Evolutionary conservation across 2,329 filamentous ascomycete species (phyloP), one percentile per base, ranked within the genome.

Genomic region (Cercospora sp.): DNA sequence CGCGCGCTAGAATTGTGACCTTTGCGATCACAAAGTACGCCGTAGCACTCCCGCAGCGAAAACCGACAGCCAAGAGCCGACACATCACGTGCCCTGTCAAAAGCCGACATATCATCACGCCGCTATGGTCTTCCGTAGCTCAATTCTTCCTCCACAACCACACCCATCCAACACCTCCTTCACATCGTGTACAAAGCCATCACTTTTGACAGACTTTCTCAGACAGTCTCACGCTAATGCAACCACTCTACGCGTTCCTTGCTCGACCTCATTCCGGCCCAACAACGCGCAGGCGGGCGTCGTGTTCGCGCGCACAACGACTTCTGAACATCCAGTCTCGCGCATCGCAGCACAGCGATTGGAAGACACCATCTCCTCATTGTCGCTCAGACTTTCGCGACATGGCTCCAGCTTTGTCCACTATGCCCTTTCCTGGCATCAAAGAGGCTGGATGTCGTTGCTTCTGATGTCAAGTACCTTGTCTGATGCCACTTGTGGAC

Each of bases 221-320:
- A 32, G 53, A 26, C 55, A 24, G 51, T 65, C 51, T 30, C 62
- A 59, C 62, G 62, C 62, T 65, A 65, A 58, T 65, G 62, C 62
- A 65, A 65, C 62, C 62, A 65, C 62, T 65, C 49, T 65, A 65
- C 62, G 62, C 62, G 62, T 65, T 45, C 62, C 62, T 65, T 65
- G 62, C 62, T 65, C 26, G 53, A 18, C 51, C 49, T 64, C 30
- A 57, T 58, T 65, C 62, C 32, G 34, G 51, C 21, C 13, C 28
- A 26, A 28, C 32, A 21, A 21, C 30, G 18, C 40, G 40, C 26
- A n/a, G n/a, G 16, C 61, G 18, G 30, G 49, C 43, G 28, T 32
- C 61, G 10, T 21, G 24, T 32, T 30, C 45, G 16, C 53, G 62
- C 51, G 34, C 62, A 64, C 62, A 58, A 65, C 62, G 62, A 65